Percentiles rank a stretch among this genome's conserved stretches.
Conservation (phyloP, 1,139 yeast species). For the Taphrina sp. region DNA sequence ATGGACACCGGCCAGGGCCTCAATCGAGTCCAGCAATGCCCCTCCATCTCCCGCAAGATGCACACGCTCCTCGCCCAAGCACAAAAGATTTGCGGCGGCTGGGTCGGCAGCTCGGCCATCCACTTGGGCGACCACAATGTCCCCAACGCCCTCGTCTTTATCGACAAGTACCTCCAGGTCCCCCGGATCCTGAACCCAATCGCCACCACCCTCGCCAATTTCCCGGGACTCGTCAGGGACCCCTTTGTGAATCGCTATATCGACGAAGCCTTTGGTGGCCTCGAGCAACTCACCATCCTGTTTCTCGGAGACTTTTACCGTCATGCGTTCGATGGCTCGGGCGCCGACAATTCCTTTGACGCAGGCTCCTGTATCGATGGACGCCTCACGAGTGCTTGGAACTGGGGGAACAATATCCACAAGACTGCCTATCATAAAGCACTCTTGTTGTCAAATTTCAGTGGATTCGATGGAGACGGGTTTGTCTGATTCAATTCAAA, state of each 20-base stretch:
- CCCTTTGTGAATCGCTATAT: slow-evolving; percentile 53
- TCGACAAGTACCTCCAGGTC: slow-evolving; percentile 72
- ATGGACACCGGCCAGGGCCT: slow-evolving; percentile 77
- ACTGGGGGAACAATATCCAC: slow-evolving; percentile 66
- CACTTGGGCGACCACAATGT: slow-evolving; percentile 77
- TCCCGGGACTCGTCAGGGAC: slow-evolving; percentile 55
- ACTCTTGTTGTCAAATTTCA: slow-evolving; percentile 65
- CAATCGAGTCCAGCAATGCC: slow-evolving; percentile 68
- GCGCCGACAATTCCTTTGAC: slow-evolving; percentile 74
- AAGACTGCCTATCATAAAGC: slow-evolving; percentile 61
- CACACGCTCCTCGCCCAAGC: slow-evolving; percentile 61
- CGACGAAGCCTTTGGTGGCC: slow-evolving; percentile 55
- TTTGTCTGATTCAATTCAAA: no score
- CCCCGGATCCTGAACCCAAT: slow-evolving; percentile 71
- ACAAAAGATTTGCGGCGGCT: slow-evolving; percentile 56
- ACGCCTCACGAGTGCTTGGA: slow-evolving; percentile 73
- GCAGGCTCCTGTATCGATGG: slow-evolving; percentile 82
- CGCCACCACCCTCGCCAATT: slow-evolving; percentile 54
- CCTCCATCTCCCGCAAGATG: slow-evolving; percentile 65
- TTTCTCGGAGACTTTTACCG: slow-evolving; percentile 66
- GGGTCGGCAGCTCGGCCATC: slow-evolving; percentile 76
- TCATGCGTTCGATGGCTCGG: slow-evolving; percentile 70
- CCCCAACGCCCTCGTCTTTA: slow-evolving; percentile 70
- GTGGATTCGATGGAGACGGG: slow-evolving; percentile 63
- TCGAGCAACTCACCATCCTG: slow-evolving; percentile 52